Evolutionary conservation across 139 green algal species (phyloP).

Genomic region (Volvox africanus): DNA sequence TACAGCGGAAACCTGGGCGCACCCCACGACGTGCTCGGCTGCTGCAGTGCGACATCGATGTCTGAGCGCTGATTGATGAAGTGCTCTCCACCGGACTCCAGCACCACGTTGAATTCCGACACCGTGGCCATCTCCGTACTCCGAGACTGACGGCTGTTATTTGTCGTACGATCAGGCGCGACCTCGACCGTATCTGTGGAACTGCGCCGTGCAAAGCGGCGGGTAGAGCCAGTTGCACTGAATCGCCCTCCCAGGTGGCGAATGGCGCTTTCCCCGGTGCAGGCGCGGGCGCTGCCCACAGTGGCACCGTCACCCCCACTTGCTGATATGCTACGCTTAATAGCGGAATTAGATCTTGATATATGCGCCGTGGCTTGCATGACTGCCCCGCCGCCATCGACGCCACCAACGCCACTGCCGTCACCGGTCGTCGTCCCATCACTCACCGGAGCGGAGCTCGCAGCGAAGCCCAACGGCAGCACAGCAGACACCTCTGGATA

Average conservation of each 20-base stretch:
- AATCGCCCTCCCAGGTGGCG: not conserved
- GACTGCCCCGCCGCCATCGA: not conserved
- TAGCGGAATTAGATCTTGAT: not conserved
- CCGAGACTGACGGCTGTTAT: conserved; percentile 17
- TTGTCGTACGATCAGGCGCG: not conserved
- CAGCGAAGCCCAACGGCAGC: not conserved
- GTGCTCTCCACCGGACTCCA: conserved; percentile 11
- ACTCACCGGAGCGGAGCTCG: not conserved
- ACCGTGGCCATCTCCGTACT: conserved; percentile 18
- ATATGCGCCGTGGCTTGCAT: not conserved
- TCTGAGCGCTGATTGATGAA: not conserved
- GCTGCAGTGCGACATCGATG: not conserved
- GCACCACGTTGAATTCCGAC: conserved; percentile 18
- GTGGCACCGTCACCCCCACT: not conserved
- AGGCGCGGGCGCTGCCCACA: not conserved
- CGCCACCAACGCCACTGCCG: not conserved
- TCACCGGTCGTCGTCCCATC: not conserved
- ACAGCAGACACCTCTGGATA: not conserved
- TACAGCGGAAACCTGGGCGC: not conserved
- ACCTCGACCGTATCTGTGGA: not conserved
- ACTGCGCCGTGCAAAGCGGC: not conserved
- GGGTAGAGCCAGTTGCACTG: not conserved
- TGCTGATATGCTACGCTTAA: not conserved
- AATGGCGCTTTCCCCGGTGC: not conserved
- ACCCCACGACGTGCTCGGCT: not conserved